Evolutionary conservation across 208 protist genomes (phyloP).

Genomic region (Acanthamoeba healyi): DNA sequence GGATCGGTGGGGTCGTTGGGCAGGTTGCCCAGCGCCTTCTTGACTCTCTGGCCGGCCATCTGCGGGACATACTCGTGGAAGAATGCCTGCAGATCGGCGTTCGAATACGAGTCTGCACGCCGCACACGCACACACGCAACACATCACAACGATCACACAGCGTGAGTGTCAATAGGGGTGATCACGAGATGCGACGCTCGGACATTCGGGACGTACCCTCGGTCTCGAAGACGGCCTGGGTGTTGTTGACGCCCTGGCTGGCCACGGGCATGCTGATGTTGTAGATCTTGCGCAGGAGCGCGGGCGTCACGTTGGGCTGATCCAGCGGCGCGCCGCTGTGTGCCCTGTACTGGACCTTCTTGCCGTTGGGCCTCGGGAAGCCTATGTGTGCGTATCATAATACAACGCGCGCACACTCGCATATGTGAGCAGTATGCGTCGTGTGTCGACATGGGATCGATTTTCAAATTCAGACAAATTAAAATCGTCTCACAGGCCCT

Average conservation of each 20-base stretch:
- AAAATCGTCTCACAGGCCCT: too few species aligned
- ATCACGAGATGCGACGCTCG: too few species aligned
- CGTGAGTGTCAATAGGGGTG: not conserved
- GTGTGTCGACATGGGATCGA: too few species aligned
- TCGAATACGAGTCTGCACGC: slow-evolving; percentile 64
- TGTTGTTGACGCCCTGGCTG: slow-evolving; percentile 73
- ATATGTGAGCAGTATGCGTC: too few species aligned
- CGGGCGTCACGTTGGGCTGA: slow-evolving; percentile 55
- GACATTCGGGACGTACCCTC: slow-evolving; percentile 73
- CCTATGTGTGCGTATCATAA: not conserved
- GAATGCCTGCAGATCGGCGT: slow-evolving; percentile 67
- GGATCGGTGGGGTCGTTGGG: slow-evolving; percentile 44
- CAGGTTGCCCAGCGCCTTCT: slow-evolving; percentile 44
- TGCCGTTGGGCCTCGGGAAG: not conserved
- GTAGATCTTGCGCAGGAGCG: slow-evolving; percentile 27
- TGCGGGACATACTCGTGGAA: slow-evolving; percentile 67
- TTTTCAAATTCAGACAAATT: too few species aligned
- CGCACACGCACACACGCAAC: not conserved
- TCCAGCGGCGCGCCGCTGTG: not conserved
- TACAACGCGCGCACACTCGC: too few species aligned
- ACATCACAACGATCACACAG: not conserved
- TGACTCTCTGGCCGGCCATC: slow-evolving; percentile 51
- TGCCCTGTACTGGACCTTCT: not conserved
- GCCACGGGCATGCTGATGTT: slow-evolving; percentile 27
- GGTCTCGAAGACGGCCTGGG: slow-evolving; percentile 76